phyloP scores from a whole-genome alignment of 2,329 filamentous ascomycete species.

The Xylariomycetidae sp. region DNA sequence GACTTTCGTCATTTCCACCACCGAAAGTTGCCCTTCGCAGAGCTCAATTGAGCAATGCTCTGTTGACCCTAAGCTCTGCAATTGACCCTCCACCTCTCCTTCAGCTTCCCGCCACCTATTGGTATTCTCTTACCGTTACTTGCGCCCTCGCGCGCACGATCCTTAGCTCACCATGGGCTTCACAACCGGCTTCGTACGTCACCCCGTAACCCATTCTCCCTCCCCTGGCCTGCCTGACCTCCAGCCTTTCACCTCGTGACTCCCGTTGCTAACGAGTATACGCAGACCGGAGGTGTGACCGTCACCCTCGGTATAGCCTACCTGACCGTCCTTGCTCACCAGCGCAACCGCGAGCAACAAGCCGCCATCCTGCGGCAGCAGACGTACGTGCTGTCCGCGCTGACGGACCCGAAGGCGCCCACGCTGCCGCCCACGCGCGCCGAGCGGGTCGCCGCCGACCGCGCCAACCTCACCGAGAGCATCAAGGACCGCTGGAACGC shows the following conservation, averaged over 20 bases:
- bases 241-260: neutral
- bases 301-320: constrained; percentile 70
- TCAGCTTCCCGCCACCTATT: constrained; percentile 10
- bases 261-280: neutral
- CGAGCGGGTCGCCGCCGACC: constrained; percentile 44
- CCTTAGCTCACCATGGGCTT: constrained; percentile 57
- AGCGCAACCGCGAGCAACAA: constrained; percentile 58
- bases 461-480: constrained; percentile 54
- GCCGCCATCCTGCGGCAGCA: constrained; percentile 51
- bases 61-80: constrained; percentile 1
- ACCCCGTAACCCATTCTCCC: neutral
- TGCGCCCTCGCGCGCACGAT: constrained; percentile 21
- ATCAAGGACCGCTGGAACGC: constrained; percentile 75
- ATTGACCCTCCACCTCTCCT: constrained; percentile 2
- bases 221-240: neutral
- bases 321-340: constrained; percentile 63
- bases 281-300: constrained; percentile 67
- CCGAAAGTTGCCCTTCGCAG: neutral
- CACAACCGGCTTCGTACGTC: constrained; percentile 65
- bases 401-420: constrained; percentile 42
- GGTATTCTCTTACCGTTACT: constrained; percentile 12
- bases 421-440: constrained; percentile 44
- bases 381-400: constrained; percentile 44
- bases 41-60: constrained; percentile 7
- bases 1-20: constrained; percentile 17